phyloP scores from a whole-genome alignment of 129 eudicot species.

The Chrysanthemum makinoi region DNA sequence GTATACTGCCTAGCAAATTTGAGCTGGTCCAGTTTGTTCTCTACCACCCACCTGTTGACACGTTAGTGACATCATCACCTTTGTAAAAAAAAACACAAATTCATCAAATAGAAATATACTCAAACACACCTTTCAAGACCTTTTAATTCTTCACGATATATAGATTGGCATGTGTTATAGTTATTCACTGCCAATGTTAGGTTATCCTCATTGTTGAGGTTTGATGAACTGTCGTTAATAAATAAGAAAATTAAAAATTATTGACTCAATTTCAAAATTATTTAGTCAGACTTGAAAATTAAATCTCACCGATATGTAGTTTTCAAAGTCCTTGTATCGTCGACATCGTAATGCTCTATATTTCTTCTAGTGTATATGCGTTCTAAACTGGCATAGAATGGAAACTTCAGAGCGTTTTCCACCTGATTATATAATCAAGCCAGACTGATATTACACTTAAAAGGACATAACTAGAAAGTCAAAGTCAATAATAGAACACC shows the following conservation, averaged over 20 bases:
- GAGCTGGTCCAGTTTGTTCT: conserved; percentile 71
- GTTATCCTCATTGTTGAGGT: conserved; percentile 53
- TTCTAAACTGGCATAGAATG: conserved; percentile 55
- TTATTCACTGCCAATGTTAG: conserved; percentile 64
- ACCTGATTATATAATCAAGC: conserved; percentile 47
- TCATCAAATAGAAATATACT: not conserved
- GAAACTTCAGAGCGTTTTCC: conserved; percentile 32
- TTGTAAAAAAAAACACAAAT: not conserved
- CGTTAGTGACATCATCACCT: not conserved
- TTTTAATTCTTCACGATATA: conserved; percentile 59
- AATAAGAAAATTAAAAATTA: conserved; percentile 15
- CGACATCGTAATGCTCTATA: conserved; percentile 49
- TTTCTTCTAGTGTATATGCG: conserved; percentile 60
- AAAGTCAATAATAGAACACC: conserved; percentile 34
- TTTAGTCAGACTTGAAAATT: not conserved
- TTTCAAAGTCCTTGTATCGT: conserved; percentile 52
- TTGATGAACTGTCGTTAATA: conserved; percentile 45
- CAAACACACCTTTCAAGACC: conserved; percentile 59
- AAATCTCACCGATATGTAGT: conserved; percentile 58
- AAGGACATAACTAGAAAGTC: conserved; percentile 4
- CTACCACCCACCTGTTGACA: conserved; percentile 67
- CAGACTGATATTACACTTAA: not conserved
- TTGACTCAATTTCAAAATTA: not conserved
- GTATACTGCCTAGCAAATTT: conserved; percentile 79
- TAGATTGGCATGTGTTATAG: conserved; percentile 61